phyloP scores from a whole-genome alignment of 2,329 filamentous ascomycete genomes.

The Ampelomyces quisqualis region DNA sequence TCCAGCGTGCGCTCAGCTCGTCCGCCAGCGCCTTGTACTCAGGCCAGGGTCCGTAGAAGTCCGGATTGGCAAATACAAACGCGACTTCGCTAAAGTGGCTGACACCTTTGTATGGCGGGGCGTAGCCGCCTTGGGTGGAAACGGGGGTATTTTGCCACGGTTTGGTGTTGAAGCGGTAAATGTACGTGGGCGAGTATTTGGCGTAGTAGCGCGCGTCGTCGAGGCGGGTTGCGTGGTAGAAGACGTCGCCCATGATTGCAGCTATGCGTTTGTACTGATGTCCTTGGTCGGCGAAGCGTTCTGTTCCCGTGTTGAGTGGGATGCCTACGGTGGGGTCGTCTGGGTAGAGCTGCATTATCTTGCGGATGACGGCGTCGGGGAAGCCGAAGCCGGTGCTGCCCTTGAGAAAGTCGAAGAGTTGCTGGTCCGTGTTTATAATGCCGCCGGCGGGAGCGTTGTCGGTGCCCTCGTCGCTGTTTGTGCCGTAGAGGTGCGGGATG shows the following conservation, averaged over 20 bases:
- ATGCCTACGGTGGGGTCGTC: slow-evolving; percentile 38
- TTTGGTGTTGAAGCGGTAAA: slow-evolving; percentile 61
- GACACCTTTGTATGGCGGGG: slow-evolving; percentile 48
- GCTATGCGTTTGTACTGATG: slow-evolving; percentile 57
- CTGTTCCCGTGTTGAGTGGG: slow-evolving; percentile 34
- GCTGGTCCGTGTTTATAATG: slow-evolving; percentile 56
- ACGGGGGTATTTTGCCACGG: slow-evolving; percentile 33
- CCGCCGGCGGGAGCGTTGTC: slow-evolving; percentile 56
- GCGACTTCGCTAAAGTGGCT: slow-evolving; percentile 57
- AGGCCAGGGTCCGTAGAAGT: slow-evolving; percentile 41
- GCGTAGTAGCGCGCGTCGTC: slow-evolving; percentile 48
- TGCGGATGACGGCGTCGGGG: slow-evolving; percentile 32
- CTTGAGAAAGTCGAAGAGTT: slow-evolving; percentile 46
- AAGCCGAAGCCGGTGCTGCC: slow-evolving; percentile 38
- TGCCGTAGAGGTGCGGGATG: slow-evolving; percentile 64
- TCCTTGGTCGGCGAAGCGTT: slow-evolving; percentile 36
- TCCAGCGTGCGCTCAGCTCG: slow-evolving; percentile 51
- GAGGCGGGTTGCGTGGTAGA: slow-evolving; percentile 58
- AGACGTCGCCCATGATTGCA: slow-evolving; percentile 55
- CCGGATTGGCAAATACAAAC: slow-evolving; percentile 50
- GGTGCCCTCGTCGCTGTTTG: slow-evolving; percentile 67
- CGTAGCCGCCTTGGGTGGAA: slow-evolving; percentile 46
- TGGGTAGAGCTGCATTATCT: slow-evolving; percentile 39
- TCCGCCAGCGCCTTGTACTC: slow-evolving; percentile 46
- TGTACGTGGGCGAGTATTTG: slow-evolving; percentile 55